Base-by-base conservation (phyloP, 2,329 filamentous ascomycete species). In the Fusarium austroafricanum region DNA sequence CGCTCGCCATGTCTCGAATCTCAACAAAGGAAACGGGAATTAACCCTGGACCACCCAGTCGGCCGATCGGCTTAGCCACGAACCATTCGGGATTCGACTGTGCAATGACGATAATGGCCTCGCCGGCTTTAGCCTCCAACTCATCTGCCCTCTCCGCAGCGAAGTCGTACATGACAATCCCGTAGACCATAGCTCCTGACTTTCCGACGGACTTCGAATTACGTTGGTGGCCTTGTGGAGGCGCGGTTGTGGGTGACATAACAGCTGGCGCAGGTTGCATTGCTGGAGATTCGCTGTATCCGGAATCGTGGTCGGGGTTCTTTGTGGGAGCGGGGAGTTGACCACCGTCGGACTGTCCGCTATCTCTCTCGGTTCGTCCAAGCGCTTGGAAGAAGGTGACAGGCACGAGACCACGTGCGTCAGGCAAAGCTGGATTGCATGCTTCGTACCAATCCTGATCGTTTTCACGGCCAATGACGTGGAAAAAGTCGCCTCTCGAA, bases 11-110 rank as follows among this genome's bases (percentile, higher is more conserved):
- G 78, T 98, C 96, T 77, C 93, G 87, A 72, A 99, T 95, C 80
- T 99, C 94, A 71, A 99, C 93, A 78, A 97, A 98, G 1, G 94
- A 96, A 31, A 98, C 95, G 3, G 96, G 96, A 70, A 99, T 98
- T 73, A 99, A 82, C 39, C 96, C 96, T 1, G 96, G 96, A 2
- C 96, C 96, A 42, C 96, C 96, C n/a, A 99, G 85, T 70, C 96
- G 87, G 66, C 94, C 95, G 77, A 99, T 99, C n/a, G 96, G 96
- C 81, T 99, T 99, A 50, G 96, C 96, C 65, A 99, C 95, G 76
- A 98, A 98, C 96, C 96, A 99, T 80, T 99, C 96, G 7, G 95
- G 93, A 75, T 98, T 98, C 9, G 95, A 98, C 79, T 98, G 96
- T 43, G 96, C 96, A 77, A 98, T 98, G 55, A 99, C 94, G 70